Percentiles rank a stretch among this genome's conserved stretches.
Evolutionary conservation across 2,329 filamentous ascomycete genomes (phyloP).

Genomic region (Stemphylium beticola): DNA sequence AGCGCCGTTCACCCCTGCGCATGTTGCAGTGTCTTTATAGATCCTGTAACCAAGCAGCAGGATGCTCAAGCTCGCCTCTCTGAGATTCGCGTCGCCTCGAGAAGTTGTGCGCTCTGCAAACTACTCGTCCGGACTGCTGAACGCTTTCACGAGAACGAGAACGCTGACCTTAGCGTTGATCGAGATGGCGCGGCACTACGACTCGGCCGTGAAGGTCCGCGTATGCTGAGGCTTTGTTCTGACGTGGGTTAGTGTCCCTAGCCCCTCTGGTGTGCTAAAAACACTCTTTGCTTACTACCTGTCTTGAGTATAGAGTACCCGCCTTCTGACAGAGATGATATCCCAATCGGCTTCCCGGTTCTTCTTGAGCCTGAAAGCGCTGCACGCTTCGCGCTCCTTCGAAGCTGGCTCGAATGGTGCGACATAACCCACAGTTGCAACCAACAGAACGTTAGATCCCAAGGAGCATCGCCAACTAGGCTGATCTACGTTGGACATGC

Average conservation of each 20-base stretch:
- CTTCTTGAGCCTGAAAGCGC: constrained; percentile 9
- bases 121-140: constrained; percentile 3
- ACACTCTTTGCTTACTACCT: constrained; percentile 10
- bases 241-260: not conserved
- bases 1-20: constrained; percentile 3
- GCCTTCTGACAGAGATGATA: not conserved
- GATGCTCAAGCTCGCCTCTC: constrained; percentile 7
- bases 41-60: constrained; percentile 3
- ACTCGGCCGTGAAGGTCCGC: not conserved
- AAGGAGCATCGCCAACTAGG: constrained; percentile 13
- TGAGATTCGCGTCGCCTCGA: constrained; percentile 8
- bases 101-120: constrained; percentile 14
- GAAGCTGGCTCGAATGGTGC: constrained; percentile 17
- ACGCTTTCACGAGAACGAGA: constrained; percentile 4
- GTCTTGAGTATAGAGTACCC: constrained; percentile 11
- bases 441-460: constrained; percentile 1
- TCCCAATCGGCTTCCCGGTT: constrained; percentile 12
- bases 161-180: constrained; percentile 6
- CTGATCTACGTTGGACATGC: constrained; percentile 17
- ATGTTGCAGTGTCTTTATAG: constrained; percentile 9
- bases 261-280: constrained; percentile 3
- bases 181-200: constrained; percentile 2
- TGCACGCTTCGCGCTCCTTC: constrained; percentile 14
- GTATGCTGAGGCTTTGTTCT: constrained; percentile 1
- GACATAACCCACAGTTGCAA: constrained; percentile 13